These are phyloP conservation scores for Salix brachista DNA, from an alignment of 345 rosid genomes.

Conservation along the genomic window DNA sequence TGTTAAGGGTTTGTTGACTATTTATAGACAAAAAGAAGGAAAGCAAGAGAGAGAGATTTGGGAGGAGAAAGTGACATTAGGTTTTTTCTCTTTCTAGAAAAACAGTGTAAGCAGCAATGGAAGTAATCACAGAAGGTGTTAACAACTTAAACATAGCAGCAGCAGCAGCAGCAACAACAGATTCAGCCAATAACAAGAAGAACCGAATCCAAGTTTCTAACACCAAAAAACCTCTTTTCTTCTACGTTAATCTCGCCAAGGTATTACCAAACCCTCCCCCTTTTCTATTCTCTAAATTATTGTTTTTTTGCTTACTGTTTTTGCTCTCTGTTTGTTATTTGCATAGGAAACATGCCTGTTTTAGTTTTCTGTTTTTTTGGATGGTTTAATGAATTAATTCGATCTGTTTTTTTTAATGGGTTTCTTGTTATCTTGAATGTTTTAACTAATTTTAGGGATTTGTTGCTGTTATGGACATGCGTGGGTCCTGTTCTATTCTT, in stretches of 20 bases:
- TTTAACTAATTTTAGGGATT: not conserved
- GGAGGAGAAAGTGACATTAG: not conserved
- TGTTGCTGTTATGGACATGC: not conserved
- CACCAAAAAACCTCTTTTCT: slow-evolving; percentile 66
- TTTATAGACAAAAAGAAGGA: not conserved
- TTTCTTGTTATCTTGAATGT: not conserved
- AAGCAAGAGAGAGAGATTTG: not conserved
- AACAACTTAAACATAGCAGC: slow-evolving; percentile 14
- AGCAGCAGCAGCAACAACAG: not conserved
- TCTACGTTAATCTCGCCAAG: slow-evolving; percentile 81
- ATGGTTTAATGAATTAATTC: not conserved
- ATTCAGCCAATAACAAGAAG: slow-evolving; percentile 34
- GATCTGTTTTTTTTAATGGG: not conserved
- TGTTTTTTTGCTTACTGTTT: not conserved
- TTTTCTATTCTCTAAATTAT: not conserved
- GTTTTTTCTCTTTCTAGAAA: not conserved
- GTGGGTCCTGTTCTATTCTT: not conserved
- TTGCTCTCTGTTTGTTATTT: not conserved
- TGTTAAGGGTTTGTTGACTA: not conserved
- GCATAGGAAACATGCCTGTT: not conserved
- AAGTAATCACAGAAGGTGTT: slow-evolving; percentile 14
- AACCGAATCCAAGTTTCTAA: slow-evolving; percentile 73
- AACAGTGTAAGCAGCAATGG: not conserved
- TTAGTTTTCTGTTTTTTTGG: not conserved
- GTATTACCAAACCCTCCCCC: slow-evolving; percentile 7